phyloP scores from a whole-genome alignment of 2,329 filamentous ascomycete genomes.

The Myriosclerotinia scirpicola region DNA sequence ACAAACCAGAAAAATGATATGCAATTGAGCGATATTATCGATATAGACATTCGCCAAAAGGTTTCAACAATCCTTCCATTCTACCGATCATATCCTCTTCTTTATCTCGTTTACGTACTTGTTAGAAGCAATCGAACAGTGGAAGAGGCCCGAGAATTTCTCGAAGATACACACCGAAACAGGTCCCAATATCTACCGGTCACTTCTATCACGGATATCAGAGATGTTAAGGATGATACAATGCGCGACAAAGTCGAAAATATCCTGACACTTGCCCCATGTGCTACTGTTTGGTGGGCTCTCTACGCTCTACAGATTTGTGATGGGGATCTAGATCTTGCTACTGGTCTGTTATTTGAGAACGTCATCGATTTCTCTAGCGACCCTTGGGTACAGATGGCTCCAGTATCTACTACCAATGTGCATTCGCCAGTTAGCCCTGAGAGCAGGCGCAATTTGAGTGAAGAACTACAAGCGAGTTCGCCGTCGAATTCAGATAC shows the following conservation, averaged over 20 bases:
- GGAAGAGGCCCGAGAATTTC: background rate
- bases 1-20: background rate
- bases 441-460: background rate
- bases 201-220: background rate
- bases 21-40: background rate
- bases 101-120: constrained; percentile 9
- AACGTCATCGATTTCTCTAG: background rate
- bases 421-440: background rate
- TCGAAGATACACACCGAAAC: background rate
- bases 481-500: background rate
- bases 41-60: constrained; percentile 4
- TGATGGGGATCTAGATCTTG: background rate
- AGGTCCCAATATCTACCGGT: background rate
- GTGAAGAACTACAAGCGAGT: background rate
- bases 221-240: background rate
- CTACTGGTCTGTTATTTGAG: constrained; percentile 9
- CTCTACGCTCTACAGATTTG: constrained; percentile 12
- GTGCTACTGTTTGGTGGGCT: constrained; percentile 11
- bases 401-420: background rate
- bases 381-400: background rate
- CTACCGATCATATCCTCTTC: constrained; percentile 12
- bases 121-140: background rate
- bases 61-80: background rate
- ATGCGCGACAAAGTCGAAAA: background rate
- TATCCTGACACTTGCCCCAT: background rate